Evolutionary conservation across 2,329 filamentous ascomycete species (phyloP).

Genomic region (Aureobasidium sp.): DNA sequence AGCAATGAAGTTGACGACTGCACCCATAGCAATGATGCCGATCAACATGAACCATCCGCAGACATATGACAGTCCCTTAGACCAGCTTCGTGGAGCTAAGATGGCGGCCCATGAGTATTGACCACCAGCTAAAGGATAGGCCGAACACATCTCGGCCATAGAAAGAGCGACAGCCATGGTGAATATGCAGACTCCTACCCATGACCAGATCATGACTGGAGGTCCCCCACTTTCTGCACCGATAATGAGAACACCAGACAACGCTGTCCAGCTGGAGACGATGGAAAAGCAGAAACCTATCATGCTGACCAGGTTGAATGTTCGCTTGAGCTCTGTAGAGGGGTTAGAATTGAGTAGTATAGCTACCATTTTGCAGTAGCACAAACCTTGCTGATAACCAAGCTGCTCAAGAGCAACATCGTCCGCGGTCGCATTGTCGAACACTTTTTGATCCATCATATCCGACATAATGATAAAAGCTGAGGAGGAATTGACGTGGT

Average conservation of each 20-base stretch:
- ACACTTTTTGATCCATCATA: conserved; percentile 3
- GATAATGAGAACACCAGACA: conserved; percentile 50
- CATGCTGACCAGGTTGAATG: conserved; percentile 51
- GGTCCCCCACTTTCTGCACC: conserved; percentile 51
- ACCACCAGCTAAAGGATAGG: conserved; percentile 50
- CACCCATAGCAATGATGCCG: conserved; percentile 46
- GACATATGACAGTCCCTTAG: conserved; percentile 32
- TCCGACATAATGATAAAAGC: neutral
- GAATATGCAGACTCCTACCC: conserved; percentile 46
- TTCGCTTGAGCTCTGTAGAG: conserved; percentile 47
- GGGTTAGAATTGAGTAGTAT: neutral
- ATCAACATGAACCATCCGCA: conserved; percentile 36
- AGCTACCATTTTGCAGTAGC: neutral
- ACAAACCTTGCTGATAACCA: conserved; percentile 35
- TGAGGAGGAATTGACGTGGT: neutral
- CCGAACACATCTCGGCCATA: conserved; percentile 54
- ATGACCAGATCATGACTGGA: conserved; percentile 54
- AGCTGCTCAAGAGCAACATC: conserved; percentile 35
- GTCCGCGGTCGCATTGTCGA: conserved; percentile 22
- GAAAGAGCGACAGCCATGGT: conserved; percentile 50
- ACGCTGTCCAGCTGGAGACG: conserved; percentile 52
- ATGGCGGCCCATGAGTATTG: conserved; percentile 55
- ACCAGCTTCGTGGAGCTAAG: conserved; percentile 42
- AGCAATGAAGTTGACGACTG: conserved; percentile 48
- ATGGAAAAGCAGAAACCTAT: conserved; percentile 54